These are phyloP conservation scores for Collybiopsis confluens DNA, from an alignment of 768 basidiomycete species.

Conservation along the genomic window DNA sequence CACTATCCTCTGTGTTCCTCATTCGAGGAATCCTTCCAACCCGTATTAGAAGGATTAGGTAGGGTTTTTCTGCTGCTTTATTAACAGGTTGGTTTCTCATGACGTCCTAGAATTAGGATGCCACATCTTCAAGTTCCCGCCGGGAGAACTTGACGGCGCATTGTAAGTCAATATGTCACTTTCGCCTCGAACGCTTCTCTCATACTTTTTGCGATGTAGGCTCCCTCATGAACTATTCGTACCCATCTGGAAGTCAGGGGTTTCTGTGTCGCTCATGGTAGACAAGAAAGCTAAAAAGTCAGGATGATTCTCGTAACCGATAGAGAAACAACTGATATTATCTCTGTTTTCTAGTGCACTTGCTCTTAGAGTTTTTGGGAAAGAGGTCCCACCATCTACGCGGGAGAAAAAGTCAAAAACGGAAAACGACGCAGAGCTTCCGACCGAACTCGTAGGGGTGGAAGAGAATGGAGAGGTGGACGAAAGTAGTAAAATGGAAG, in stretches of 20 bases:
- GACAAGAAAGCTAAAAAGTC: slow-evolving; percentile 97
- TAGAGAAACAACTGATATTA: not conserved
- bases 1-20: slow-evolving; percentile 75
- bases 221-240: slow-evolving; percentile 77
- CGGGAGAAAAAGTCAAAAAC: slow-evolving; percentile 11
- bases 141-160: slow-evolving; percentile 46
- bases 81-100: not conserved
- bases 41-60: slow-evolving; percentile 52
- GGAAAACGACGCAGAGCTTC: slow-evolving; percentile 2
- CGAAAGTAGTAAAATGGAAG: not conserved
- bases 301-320: slow-evolving; percentile 4
- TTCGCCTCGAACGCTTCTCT: not conserved
- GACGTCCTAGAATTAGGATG: slow-evolving; percentile 54
- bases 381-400: slow-evolving; percentile 63
- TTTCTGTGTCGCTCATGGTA: slow-evolving; percentile 86
- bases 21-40: slow-evolving; percentile 58
- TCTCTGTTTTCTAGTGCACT: slow-evolving; percentile 56
- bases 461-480: not conserved
- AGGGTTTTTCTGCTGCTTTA: slow-evolving; percentile 25
- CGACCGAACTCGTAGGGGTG: not conserved
- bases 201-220: slow-evolving; percentile 29
- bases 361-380: slow-evolving; percentile 78
- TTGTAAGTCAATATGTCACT: slow-evolving; percentile 31
- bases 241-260: slow-evolving; percentile 94
- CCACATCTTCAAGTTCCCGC: slow-evolving; percentile 66